A percentile compares a stretch with the other conserved stretches of the same genome.
Evolutionary conservation across 2,329 filamentous ascomycete genomes (phyloP).

Genomic region (Penicillium sp.): DNA sequence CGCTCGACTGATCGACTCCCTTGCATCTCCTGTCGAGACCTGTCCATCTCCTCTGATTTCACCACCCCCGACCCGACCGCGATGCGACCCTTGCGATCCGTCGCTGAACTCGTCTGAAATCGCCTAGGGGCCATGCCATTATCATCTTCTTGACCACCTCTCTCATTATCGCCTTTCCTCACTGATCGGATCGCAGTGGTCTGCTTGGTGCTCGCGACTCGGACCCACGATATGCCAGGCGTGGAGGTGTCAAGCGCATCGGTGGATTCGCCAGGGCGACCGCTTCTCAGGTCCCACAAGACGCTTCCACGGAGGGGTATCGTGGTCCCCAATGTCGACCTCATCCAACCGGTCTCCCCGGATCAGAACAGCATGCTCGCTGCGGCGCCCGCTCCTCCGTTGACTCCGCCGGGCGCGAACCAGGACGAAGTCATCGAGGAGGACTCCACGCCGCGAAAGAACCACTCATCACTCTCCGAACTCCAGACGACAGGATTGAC

Average conservation of each 20-base stretch:
- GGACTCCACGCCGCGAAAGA: conserved; percentile 23
- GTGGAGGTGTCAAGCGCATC: conserved; percentile 29
- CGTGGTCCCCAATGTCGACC: conserved; percentile 21
- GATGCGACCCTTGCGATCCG: too few relatives aligned
- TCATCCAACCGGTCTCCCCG: conserved; percentile 25
- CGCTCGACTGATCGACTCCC: conserved; percentile 1
- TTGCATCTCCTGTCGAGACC: neutral
- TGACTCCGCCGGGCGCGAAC: conserved; percentile 38
- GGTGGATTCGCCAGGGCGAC: conserved; percentile 29
- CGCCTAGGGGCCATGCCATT: too few relatives aligned
- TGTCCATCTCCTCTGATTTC: too few relatives aligned
- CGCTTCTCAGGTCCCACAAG: conserved; percentile 43
- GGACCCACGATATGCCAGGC: too few relatives aligned
- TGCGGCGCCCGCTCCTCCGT: conserved; percentile 34
- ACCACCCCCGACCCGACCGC: neutral
- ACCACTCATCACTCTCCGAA: conserved; percentile 27
- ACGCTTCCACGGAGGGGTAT: conserved; percentile 38
- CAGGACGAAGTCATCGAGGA: conserved; percentile 22
- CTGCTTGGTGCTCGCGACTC: too few relatives aligned
- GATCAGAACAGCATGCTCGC: conserved; percentile 26
- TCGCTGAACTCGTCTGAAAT: too few relatives aligned
- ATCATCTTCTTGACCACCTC: too few relatives aligned
- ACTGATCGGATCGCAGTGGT: too few relatives aligned
- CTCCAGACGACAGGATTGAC: conserved; percentile 45
- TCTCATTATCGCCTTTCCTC: neutral